phyloP scores from a whole-genome alignment of 495 filamentous ascomycete genomes.

The Podospora sp. region DNA sequence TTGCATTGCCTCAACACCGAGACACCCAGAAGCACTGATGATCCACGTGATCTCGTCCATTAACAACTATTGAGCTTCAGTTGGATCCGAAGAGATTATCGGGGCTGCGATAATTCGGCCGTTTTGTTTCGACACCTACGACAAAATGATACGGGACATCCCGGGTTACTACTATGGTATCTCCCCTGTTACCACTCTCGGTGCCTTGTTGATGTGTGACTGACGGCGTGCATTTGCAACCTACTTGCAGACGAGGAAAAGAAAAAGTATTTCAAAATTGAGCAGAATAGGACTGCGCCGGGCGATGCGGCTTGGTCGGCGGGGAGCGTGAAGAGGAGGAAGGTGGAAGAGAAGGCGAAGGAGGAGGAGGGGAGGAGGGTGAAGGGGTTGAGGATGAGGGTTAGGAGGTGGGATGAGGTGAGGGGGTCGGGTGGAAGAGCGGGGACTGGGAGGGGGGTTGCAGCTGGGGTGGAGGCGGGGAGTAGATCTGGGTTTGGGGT shows the following conservation, averaged over 20 bases:
- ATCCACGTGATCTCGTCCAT: background rate
- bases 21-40: background rate
- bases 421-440: conserved; percentile 14
- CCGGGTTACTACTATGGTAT: conserved; percentile 52
- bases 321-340: conserved; percentile 43
- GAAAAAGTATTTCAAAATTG: conserved; percentile 53
- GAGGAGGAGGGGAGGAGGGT: conserved; percentile 6
- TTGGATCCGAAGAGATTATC: too few relatives aligned
- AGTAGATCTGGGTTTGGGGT: background rate
- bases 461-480: too few relatives aligned
- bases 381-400: conserved; percentile 17
- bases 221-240: background rate
- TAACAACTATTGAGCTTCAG: background rate
- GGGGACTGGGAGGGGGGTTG: too few relatives aligned
- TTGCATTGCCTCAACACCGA: background rate
- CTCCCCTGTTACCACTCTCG: background rate
- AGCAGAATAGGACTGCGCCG: conserved; percentile 39
- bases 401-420: conserved; percentile 17
- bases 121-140: background rate
- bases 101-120: too few relatives aligned
- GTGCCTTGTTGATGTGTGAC: background rate
- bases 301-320: conserved; percentile 38
- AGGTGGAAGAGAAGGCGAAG: conserved; percentile 27
- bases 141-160: conserved; percentile 22
- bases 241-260: conserved; percentile 41